Conservation (phyloP, 352 stramenopile species). For the Elongisporangium anandrum region DNA sequence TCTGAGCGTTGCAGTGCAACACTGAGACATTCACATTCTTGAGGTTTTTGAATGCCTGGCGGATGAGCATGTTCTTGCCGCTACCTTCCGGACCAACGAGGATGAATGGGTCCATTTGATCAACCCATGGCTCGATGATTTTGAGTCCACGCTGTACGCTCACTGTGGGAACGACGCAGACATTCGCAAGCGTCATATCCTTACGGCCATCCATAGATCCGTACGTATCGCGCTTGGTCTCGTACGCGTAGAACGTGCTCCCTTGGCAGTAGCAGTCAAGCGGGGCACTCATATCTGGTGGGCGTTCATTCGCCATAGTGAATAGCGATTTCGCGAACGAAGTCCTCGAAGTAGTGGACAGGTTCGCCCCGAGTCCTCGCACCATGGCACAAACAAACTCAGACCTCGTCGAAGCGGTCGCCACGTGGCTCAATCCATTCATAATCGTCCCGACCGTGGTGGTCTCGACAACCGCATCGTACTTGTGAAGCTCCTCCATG, state of each 20-base stretch:
- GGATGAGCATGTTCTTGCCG: constrained; percentile 94
- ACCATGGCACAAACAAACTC: constrained; percentile 92
- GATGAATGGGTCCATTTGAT: constrained; percentile 93
- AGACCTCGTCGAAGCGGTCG: constrained; percentile 52
- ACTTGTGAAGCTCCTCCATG: constrained; percentile 84
- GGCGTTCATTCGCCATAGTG: constrained; percentile 89
- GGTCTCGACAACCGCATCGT: constrained; percentile 87
- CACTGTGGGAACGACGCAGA: constrained; percentile 70
- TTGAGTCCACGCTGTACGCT: constrained; percentile 86
- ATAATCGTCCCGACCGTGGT: constrained; percentile 93
- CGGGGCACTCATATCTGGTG: constrained; percentile 79
- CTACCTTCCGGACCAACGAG: constrained; percentile 92
- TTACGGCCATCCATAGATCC: constrained; percentile 62
- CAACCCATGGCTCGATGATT: constrained; percentile 89
- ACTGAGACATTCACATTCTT: constrained; percentile 79
- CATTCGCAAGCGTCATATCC: constrained; percentile 23
- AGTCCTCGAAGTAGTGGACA: constrained; percentile 62
- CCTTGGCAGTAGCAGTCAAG: constrained; percentile 89
- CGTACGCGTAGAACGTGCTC: constrained; percentile 59
- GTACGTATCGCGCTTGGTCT: constrained; percentile 80
- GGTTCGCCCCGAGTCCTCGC: constrained; percentile 90
- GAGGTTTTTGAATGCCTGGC: constrained; percentile 82
- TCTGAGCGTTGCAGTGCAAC: constrained; percentile 94
- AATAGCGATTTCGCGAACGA: constrained; percentile 90
- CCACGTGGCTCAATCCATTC: constrained; percentile 89